phyloP scores from a whole-genome alignment of 129 eudicot species.

The Solidago caesia region DNA sequence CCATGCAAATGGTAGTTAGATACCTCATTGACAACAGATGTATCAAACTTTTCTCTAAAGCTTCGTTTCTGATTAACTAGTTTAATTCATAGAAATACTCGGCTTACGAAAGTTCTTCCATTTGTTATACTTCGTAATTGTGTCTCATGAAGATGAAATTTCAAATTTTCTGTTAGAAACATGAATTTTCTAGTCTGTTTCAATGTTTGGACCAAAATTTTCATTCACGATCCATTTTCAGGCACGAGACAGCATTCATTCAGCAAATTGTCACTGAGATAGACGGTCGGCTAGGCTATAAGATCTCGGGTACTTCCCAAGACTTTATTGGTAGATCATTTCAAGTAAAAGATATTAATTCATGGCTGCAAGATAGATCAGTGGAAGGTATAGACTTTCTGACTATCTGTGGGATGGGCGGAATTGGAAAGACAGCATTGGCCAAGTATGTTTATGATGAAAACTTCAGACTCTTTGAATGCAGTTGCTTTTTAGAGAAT shows the following conservation, averaged over 20 bases:
- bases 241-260: background rate
- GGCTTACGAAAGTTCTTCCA: no score
- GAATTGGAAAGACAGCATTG: background rate
- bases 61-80: no score
- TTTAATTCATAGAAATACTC: no score
- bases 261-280: background rate
- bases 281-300: background rate
- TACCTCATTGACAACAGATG: no score
- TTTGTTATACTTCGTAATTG: no score
- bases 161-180: background rate
- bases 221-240: background rate
- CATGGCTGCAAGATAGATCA: background rate
- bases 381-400: background rate
- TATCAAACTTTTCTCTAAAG: no score
- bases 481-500: background rate
- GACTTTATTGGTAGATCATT: background rate
- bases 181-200: background rate
- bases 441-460: background rate
- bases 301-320: background rate
- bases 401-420: background rate
- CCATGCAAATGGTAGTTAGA: no score
- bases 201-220: background rate
- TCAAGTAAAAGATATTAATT: background rate
- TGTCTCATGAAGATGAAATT: no score
- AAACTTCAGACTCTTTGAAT: background rate